Conservation (phyloP, 2,329 filamentous ascomycete genomes). For the Pestalotiopsis sp. region DNA sequence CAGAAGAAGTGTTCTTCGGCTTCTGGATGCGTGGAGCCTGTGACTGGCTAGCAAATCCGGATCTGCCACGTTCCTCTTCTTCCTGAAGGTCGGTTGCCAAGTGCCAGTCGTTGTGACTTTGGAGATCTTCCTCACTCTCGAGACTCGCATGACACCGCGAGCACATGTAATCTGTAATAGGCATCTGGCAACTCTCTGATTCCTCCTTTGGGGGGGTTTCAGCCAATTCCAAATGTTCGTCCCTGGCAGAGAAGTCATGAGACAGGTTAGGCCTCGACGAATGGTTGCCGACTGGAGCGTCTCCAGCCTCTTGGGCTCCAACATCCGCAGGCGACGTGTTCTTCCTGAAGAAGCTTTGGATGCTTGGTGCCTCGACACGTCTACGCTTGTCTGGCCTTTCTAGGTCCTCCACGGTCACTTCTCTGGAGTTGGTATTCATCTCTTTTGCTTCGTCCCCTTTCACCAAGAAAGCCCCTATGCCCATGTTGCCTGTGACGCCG, state of each 20-base stretch:
- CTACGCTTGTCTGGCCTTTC: conserved; percentile 44
- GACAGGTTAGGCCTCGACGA: conserved; percentile 15
- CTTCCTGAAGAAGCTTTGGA: conserved; percentile 60
- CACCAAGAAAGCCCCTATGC: conserved; percentile 84
- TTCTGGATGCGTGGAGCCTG: conserved; percentile 36
- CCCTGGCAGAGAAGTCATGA: conserved; percentile 6
- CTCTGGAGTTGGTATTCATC: conserved; percentile 41
- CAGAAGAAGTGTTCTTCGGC: conserved; percentile 33
- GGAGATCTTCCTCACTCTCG: conserved; percentile 56
- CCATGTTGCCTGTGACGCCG: conserved; percentile 78
- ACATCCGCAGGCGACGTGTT: conserved; percentile 32
- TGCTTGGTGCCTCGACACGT: conserved; percentile 50
- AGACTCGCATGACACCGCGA: conserved; percentile 67
- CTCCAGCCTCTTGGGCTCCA: conserved; percentile 25
- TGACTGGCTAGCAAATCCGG: conserved; percentile 43
- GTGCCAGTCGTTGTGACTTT: conserved; percentile 92
- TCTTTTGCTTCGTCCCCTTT: conserved; percentile 68
- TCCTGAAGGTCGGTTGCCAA: conserved; percentile 85
- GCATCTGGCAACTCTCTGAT: conserved; percentile 33
- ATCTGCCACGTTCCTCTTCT: conserved; percentile 57
- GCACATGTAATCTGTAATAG: conserved; percentile 53
- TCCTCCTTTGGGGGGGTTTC: conserved; percentile 22
- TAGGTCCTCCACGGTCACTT: conserved; percentile 27
- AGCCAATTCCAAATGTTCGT: conserved; percentile 8
- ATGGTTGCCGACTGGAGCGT: conserved; percentile 20